Evolutionary conservation across 139 green algal species (phyloP), one percentile per base, ranked within the genome.

Genomic region (Microglena sp.): DNA sequence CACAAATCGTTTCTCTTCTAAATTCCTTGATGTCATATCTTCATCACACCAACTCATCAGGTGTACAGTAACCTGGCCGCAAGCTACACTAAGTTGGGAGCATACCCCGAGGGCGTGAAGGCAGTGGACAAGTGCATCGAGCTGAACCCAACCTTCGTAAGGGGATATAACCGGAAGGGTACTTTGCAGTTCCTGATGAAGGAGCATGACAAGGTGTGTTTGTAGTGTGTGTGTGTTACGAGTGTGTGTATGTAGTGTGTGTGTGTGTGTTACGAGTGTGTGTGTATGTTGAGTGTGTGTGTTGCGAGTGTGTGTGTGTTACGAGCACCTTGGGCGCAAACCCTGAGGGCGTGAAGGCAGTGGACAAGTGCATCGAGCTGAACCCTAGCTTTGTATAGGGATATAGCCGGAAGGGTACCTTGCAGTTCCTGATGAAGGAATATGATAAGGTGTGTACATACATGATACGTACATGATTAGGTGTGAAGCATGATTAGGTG

Each of bases 81-180:
- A n/a, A 97, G 86, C 77, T 99, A 97, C 87, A 98, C 92, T 58
- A 99, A 99, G 85, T 85, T 99, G 26, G 84, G 83, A 2, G 94
- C 94, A 5, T 89, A 92, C 73, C 85, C 84, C 18, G 94, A 98
- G 66, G 94, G 84, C 1, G 46, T 94, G 45, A 96, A 98, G 81
- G 58, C 58, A 15, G 58, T 34, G 5, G 58, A 65, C 58, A 50
- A 53, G 33, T 98, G 92, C 81, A 96, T 99, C 33, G 80, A 88
- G 70, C 81, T 99, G 33, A 79, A 87, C 29, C 94, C 95, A 8
- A 73, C 79, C 40, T 99, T 98, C 64, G 73, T 64, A 33, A 97
- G 96, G 83, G 82, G 81, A 2, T 90, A 91, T 74, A 82, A 60
- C 45, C 86, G 92, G 45, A 96, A 97, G 82, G 92, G 84, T 28